These are phyloP conservation scores for Daldinia grandis DNA, from an alignment of 495 filamentous ascomycete species.

Conservation along the genomic window DNA sequence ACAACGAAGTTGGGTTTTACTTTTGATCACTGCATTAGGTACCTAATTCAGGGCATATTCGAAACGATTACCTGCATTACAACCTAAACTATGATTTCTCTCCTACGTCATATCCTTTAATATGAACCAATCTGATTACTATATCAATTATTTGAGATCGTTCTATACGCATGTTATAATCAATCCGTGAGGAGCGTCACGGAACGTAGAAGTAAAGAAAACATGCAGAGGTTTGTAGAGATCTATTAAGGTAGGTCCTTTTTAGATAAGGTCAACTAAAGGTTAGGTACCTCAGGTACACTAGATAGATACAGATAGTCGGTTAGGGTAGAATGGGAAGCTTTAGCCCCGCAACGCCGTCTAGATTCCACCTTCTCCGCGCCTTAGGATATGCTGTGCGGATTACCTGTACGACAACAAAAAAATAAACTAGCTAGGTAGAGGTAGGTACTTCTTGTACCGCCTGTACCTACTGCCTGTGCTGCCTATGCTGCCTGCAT, in stretches of 20 bases:
- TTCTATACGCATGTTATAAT: constrained; percentile 1
- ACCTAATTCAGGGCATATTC: neutral
- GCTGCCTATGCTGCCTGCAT: neutral
- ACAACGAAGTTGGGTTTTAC: neutral
- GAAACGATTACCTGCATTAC: constrained; percentile 1
- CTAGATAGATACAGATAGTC: neutral
- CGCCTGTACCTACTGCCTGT: no score
- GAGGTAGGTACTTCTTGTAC: neutral
- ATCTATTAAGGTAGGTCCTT: neutral
- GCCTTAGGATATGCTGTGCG: neutral
- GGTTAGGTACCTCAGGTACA: neutral
- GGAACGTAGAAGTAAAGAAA: neutral
- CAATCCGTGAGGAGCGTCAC: neutral
- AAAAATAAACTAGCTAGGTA: neutral
- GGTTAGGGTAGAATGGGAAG: neutral
- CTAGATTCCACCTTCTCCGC: neutral
- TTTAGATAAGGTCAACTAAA: no score
- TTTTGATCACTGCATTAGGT: neutral
- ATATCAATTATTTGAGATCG: neutral
- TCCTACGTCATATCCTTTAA: neutral
- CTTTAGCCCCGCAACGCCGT: constrained; percentile 1
- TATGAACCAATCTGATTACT: neutral
- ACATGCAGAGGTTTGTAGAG: neutral
- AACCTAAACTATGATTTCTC: neutral
- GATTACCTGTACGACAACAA: constrained; percentile 20